Evolutionary conservation across 306 rosid species (phyloP), one percentile per base, ranked within the genome.

Genomic region (Delonix regia): DNA sequence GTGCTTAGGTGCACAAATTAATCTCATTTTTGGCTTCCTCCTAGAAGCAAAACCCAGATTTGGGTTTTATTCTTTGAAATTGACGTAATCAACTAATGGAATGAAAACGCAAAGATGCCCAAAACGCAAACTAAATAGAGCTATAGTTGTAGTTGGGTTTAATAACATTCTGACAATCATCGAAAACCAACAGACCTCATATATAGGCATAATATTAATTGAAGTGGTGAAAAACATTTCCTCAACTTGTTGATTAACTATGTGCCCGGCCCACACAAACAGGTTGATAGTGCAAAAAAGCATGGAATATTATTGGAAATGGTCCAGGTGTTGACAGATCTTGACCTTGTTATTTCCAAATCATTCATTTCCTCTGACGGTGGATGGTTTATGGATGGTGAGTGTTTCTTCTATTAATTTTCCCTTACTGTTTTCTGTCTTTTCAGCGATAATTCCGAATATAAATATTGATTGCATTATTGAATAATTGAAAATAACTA

Each of bases 201-300:
- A 78, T 5, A 16, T 4, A 24, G 34, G n/a, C n/a, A n/a, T n/a
- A n/a, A 56, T 47, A 41, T 78, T 12, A 61, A 65, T 49, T 33
- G 64, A 9, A 45, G 45, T 24, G 14, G 53, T 38, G 47, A 13
- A 12, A 34, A 62, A 19, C 41, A 63, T 64, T 44, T 64, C 49
- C 19, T 64, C 18, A 44, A 42, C 0, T 41, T 41, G 52, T 11
- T n/a, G 22, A 64, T 36, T 41, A 41, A 66, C 6, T 12, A n/a
- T n/a, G 70, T 38, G 12, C 21, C 9, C 33, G 2, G 12, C 21
- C 9, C 33, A 9, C 3, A 24, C 30, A 28, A 49, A 74, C 92
- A 93, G 99, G 98, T 96, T 10, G 99, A 93, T 75, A 96, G 99
- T 75, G 99, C 98, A 64, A 96, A 93, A 87, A 96, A 90, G 86